A percentile compares a stretch with the other conserved stretches of the same genome.
phyloP scores from a whole-genome alignment of 2,329 filamentous ascomycete genomes.

The Amylocarpus encephaloides region DNA sequence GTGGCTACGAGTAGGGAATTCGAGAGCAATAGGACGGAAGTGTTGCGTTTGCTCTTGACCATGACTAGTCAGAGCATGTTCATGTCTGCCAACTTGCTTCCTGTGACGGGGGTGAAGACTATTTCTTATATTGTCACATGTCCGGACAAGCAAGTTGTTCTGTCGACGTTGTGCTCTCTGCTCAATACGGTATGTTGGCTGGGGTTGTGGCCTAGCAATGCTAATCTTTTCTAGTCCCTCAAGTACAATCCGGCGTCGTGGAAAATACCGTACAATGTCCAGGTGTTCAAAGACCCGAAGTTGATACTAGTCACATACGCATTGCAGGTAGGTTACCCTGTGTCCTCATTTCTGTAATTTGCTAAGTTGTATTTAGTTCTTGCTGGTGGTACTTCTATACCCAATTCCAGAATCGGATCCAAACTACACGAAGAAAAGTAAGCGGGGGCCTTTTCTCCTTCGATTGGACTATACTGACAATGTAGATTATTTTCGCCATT shows the following conservation, averaged over 20 bases:
- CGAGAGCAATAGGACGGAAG: slow-evolving; percentile 88
- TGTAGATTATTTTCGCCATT: slow-evolving; percentile 77
- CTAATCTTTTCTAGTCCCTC: slow-evolving; percentile 54
- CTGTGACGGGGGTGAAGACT: slow-evolving; percentile 73
- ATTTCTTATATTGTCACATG: slow-evolving; percentile 86
- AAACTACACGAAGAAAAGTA: slow-evolving; percentile 61
- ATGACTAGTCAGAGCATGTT: slow-evolving; percentile 92
- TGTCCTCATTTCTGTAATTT: neutral
- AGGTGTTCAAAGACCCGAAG: slow-evolving; percentile 86
- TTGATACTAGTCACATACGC: slow-evolving; percentile 88
- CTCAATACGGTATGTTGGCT: slow-evolving; percentile 74
- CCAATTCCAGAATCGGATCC: slow-evolving; percentile 73
- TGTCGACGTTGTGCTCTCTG: slow-evolving; percentile 85
- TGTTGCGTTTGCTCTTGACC: slow-evolving; percentile 77
- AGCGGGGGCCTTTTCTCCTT: neutral
- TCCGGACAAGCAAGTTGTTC: slow-evolving; percentile 82
- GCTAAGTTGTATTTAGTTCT: slow-evolving; percentile 45
- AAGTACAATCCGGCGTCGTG: slow-evolving; percentile 95
- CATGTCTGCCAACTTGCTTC: slow-evolving; percentile 70
- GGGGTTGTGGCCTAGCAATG: slow-evolving; percentile 3
- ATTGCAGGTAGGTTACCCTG: slow-evolving; percentile 43
- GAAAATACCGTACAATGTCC: slow-evolving; percentile 88
- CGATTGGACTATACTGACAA: slow-evolving; percentile 6
- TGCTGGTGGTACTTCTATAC: slow-evolving; percentile 81
- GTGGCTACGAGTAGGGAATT: slow-evolving; percentile 85